Evolutionary conservation across 1,284 basidiomycete species (phyloP).

Genomic region (Trichosporon coremiiforme): DNA sequence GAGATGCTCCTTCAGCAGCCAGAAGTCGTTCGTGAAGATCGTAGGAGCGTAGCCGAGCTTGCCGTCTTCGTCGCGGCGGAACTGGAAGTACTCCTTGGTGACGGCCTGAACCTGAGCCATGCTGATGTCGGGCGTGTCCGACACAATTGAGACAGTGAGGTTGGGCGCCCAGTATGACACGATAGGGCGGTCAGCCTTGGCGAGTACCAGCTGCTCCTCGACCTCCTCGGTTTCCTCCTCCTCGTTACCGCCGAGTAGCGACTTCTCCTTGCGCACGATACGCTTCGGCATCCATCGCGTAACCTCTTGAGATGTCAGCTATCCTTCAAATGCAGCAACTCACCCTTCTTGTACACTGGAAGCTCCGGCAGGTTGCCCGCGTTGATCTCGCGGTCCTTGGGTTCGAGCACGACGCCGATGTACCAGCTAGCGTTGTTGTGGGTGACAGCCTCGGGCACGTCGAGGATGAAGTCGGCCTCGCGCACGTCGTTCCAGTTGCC

Average conservation of each 20-base stretch:
- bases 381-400: constrained; percentile 63
- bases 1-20: constrained; percentile 76
- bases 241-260: constrained; percentile 65
- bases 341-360: constrained; percentile 78
- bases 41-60: constrained; percentile 73
- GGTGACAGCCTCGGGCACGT: constrained; percentile 74
- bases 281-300: constrained; percentile 76
- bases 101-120: constrained; percentile 67
- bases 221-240: constrained; percentile 55
- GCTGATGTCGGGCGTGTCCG: constrained; percentile 66
- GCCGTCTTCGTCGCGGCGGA: constrained; percentile 58
- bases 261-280: constrained; percentile 79
- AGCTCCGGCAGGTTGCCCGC: constrained; percentile 64
- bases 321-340: constrained; percentile 43
- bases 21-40: constrained; percentile 93
- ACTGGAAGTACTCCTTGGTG: constrained; percentile 59
- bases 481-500: constrained; percentile 75
- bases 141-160: constrained; percentile 81
- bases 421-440: constrained; percentile 72
- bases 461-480: constrained; percentile 66
- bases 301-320: constrained; percentile 66
- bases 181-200: constrained; percentile 44
- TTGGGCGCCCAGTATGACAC: constrained; percentile 84
- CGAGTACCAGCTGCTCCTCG: constrained; percentile 35
- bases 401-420: constrained; percentile 76